Percentiles rank a stretch among this genome's conserved stretches.
Conservation (phyloP, 2,329 filamentous ascomycete species). For the Fusarium sp. region DNA sequence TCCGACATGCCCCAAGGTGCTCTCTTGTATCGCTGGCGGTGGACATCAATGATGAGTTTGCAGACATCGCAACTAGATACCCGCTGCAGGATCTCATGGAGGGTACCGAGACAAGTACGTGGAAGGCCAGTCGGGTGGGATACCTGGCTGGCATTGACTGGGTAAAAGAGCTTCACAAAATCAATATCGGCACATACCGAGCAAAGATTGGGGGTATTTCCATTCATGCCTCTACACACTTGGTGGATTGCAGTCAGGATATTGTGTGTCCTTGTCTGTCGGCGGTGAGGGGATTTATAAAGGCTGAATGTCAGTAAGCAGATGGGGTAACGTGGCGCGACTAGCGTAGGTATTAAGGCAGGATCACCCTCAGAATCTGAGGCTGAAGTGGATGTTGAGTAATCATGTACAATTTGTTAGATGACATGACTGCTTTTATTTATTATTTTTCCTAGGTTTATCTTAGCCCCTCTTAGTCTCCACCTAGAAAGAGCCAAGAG, state of each 20-base stretch:
- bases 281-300: slow-evolving; percentile 3
- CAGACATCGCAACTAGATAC: slow-evolving; percentile 10
- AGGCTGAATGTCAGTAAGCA: neutral
- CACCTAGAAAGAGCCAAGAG: too few relatives aligned
- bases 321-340: neutral
- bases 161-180: slow-evolving; percentile 13
- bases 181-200: slow-evolving; percentile 2
- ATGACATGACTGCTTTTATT: too few relatives aligned
- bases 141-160: neutral
- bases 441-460: too few relatives aligned
- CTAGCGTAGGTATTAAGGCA: neutral
- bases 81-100: slow-evolving; percentile 11
- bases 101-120: slow-evolving; percentile 7
- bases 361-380: too few relatives aligned
- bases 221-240: neutral
- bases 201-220: neutral
- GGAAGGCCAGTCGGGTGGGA: too few relatives aligned
- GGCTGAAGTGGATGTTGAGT: too few relatives aligned
- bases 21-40: slow-evolving; percentile 13
- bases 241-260: rapidly evolving
- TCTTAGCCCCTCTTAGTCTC: too few relatives aligned
- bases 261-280: neutral
- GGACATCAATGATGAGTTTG: slow-evolving; percentile 1
- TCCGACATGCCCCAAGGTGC: neutral
- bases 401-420: too few relatives aligned